Conservation (phyloP, 768 basidiomycete species). For the Psilocybe azurescens region DNA sequence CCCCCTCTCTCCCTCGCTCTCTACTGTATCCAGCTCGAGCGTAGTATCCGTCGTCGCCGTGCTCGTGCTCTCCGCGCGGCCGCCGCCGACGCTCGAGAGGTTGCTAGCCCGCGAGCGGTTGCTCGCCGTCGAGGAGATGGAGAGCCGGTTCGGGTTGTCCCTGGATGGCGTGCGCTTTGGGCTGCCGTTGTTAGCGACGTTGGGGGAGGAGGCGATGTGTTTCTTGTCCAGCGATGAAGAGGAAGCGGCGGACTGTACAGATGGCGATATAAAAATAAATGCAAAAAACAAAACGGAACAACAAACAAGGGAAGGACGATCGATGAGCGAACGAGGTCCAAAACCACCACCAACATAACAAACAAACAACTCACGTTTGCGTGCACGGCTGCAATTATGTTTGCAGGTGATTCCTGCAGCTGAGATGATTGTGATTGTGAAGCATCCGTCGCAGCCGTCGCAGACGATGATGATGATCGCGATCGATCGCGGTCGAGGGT, state of each 20-base stretch:
- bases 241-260: no score
- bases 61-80: constrained; percentile 3
- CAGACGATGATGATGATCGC: constrained; percentile 8
- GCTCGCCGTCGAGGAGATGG: constrained; percentile 25
- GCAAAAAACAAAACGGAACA: no score
- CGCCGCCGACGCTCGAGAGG: constrained; percentile 1
- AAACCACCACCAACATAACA: no score
- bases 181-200: background rate
- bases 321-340: no score
- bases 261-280: no score
- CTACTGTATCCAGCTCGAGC: background rate
- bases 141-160: constrained; percentile 12
- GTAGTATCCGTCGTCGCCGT: constrained; percentile 2
- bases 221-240: background rate
- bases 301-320: no score
- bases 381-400: background rate
- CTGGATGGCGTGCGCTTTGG: background rate
- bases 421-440: background rate
- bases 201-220: background rate
- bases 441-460: constrained; percentile 3
- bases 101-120: constrained; percentile 9
- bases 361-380: no score
- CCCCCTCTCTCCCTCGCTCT: background rate
- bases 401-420: background rate
- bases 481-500: background rate